Base-by-base conservation (phyloP, 352 stramenopile genomes). In the Pythium aphanidermatum region DNA sequence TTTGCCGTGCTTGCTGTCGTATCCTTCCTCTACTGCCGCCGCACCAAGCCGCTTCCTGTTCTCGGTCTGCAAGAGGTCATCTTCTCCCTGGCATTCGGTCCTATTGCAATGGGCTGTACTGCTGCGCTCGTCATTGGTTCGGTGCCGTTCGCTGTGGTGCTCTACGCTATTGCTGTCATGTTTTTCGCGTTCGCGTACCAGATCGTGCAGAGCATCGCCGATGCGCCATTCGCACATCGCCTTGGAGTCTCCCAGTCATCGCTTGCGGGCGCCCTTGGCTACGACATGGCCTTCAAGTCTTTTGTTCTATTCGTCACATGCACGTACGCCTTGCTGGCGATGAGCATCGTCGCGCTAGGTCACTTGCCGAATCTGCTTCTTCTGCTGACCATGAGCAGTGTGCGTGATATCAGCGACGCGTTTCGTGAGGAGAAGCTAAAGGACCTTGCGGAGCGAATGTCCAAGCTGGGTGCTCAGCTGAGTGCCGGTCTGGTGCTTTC, bases 291-390 rank as follows among this genome's bases (percentile, higher is more conserved):
- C 33, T 92, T 82, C 42, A 74, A 89, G 39, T 46, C 55, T 3
- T 88, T 86, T 29, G 41, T 92, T 20, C 33, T 92, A 43, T 61
- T 74, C 17, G 55, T 86, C 37, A 78, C 77, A 12, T 46, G 47
- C 7, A 72, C 70, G 43, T 90, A 87, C 40, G 73, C 68, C 9
- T 25, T 80, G 20, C 27, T 87, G 10, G 55, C 76, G 20, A 32
- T 92, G 36, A 36, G 67, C 30, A 62, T 68, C 16, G 40, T 86
- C 30, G 36, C 61, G 4, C 44, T 83, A 37, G 76, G 79, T 17
- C 74, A 92, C 46, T 25, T 88, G 8, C 69, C 72, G 4, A 89
- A 92, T 49, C 56, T 89, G 12, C 17, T 80, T n/a, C 59, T 92
- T 24, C 5, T 90, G 6, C 43, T 71, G 14, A 72, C 68, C 1